Evolutionary conservation across 148 eudicot species (phyloP).

Genomic region (Vaccinium darrowii): DNA sequence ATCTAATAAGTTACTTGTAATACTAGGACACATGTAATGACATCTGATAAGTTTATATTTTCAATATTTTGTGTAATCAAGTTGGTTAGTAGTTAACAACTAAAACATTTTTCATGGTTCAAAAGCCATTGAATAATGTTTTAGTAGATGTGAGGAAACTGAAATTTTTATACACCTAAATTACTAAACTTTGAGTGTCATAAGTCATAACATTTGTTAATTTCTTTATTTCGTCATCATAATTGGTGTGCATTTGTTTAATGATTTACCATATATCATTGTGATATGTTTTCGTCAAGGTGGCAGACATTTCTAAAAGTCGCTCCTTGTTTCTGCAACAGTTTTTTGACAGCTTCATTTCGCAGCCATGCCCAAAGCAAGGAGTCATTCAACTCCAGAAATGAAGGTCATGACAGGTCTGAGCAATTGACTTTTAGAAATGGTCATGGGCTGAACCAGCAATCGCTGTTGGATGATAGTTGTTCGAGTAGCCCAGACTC

Average conservation of each 20-base stretch:
- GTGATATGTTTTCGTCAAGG: constrained; percentile 10
- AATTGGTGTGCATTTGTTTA: neutral
- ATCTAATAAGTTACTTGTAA: neutral
- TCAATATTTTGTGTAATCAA: neutral
- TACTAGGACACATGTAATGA: neutral
- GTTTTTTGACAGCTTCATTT: constrained; percentile 82
- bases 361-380: constrained; percentile 59
- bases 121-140: neutral
- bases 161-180: neutral
- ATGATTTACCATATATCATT: neutral
- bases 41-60: neutral
- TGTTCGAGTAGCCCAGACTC: constrained; percentile 47
- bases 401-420: constrained; percentile 27
- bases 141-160: neutral
- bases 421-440: constrained; percentile 30
- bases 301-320: constrained; percentile 21
- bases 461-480: constrained; percentile 32
- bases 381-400: constrained; percentile 45
- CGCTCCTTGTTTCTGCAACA: constrained; percentile 38
- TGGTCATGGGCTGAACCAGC: constrained; percentile 29
- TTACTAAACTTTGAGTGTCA: neutral
- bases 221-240: neutral
- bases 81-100: neutral
- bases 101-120: neutral
- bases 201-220: neutral